Conservation (phyloP, 768 basidiomycete species). For the Suillus alpinus region DNA sequence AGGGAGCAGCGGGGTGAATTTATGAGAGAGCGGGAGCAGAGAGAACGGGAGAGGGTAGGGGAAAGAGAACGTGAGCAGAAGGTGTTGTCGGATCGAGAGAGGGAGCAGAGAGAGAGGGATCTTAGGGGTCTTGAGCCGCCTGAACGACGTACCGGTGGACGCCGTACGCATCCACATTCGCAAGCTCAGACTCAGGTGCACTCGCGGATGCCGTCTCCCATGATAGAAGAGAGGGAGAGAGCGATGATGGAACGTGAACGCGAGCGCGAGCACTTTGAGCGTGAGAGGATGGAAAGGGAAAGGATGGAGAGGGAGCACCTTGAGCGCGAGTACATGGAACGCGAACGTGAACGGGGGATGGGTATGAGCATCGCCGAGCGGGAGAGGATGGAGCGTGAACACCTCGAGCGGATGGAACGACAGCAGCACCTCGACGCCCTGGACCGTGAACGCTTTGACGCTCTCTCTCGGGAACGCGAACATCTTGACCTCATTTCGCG, state of each 20-base stretch:
- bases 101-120: conserved; percentile 17
- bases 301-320: conserved; percentile 32
- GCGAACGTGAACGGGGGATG: conserved; percentile 18
- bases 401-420: conserved; percentile 26
- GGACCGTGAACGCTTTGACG: conserved; percentile 28
- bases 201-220: neutral
- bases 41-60: conserved; percentile 26
- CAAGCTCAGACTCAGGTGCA: neutral
- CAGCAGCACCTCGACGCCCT: conserved; percentile 25
- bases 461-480: neutral
- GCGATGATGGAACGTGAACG: conserved; percentile 20
- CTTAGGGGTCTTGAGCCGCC: conserved; percentile 3
- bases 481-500: neutral
- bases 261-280: conserved; percentile 21
- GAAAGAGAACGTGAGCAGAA: conserved; percentile 30
- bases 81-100: conserved; percentile 22
- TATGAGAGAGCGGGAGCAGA: conserved; percentile 32
- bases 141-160: neutral
- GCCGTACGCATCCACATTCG: neutral
- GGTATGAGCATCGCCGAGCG: conserved; percentile 6
- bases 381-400: conserved; percentile 27
- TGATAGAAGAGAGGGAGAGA: conserved; percentile 21
- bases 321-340: conserved; percentile 29
- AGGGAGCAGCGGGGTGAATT: conserved; percentile 27
- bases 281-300: conserved; percentile 30